Base-by-base conservation (phyloP, 495 filamentous ascomycete species). In the Penicillium nucicola region DNA sequence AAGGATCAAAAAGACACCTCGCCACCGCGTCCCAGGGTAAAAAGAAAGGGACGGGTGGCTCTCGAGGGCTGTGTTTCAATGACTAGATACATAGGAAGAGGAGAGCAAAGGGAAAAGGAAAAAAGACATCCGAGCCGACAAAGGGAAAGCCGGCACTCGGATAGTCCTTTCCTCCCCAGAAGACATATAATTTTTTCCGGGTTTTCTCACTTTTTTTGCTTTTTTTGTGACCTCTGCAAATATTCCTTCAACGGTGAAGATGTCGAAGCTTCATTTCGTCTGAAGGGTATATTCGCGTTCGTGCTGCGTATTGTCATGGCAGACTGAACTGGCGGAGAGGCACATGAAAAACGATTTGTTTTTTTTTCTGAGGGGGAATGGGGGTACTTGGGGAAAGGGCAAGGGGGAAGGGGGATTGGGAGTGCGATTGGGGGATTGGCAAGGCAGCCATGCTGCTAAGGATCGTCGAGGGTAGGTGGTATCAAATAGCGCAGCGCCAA, bases 291-390 rank as follows among this genome's bases (percentile, higher is more conserved):
- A 6, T 28, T 8, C 42, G 30, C 42, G 18, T 9, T 28, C 25
- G 7, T 28, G 25, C 25, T 28, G 25, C 25, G 25, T 28, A 1
- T 28, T 28, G 7, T 28, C 5, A 28, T 28, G 4, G 25, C 25
- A 28, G 7, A 2, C 5, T 28, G 44, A 34, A 23, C 12, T 33
- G 39, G 45, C 39, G 52, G 43, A 50, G 51, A 66, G 59, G 66
- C 68, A 71, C 66, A 69, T 66, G 61, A 71, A 66, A 63, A 56
- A 45, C 62, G 55, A 57, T 48, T 60, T 45, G 45, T 17, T 22
- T 7, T 17, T 11, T 58, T 60, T 54, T 55, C 46, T 36, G 22
- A 48, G 22, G 44, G 39, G 58, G 50, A 35, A 14, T 51, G 17
- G 45, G 34, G 22, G 33, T 33, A 34, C 39, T 19, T 15, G 45